phyloP scores from a whole-genome alignment of 176 grass and related monocot genomes.

The sorghum (Sorghum bicolor) region DNA sequence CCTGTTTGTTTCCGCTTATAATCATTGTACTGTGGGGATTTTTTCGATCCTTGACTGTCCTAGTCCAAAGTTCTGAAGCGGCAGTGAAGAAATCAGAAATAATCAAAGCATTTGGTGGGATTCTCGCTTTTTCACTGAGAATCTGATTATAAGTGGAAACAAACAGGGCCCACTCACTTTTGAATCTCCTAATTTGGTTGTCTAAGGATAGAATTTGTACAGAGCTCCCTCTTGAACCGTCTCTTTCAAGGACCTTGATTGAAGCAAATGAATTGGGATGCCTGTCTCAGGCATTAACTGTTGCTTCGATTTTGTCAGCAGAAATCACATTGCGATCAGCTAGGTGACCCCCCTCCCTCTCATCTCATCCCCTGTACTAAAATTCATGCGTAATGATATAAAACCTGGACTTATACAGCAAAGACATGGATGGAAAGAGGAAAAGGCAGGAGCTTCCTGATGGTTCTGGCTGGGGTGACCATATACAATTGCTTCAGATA shows the following conservation, averaged over 20 bases:
- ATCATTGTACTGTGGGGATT: not conserved
- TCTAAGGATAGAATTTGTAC: slow-evolving; percentile 25
- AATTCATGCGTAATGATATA: slow-evolving; percentile 2
- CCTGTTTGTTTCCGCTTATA: not conserved
- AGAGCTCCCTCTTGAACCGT: slow-evolving; percentile 95
- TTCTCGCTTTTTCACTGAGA: not conserved
- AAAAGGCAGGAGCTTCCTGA: slow-evolving; percentile 75
- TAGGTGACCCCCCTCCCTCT: slow-evolving; percentile 36
- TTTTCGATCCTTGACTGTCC: not conserved
- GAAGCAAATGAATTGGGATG: slow-evolving; percentile 87
- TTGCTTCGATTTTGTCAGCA: slow-evolving; percentile 81
- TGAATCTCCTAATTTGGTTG: slow-evolving; percentile 19
- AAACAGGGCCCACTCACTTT: not conserved
- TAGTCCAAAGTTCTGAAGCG: not conserved
- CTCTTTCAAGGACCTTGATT: slow-evolving; percentile 90
- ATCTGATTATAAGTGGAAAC: not conserved
- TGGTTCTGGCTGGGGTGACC: slow-evolving; percentile 95
- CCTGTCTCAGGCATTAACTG: slow-evolving; percentile 88
- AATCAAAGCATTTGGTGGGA: not conserved
- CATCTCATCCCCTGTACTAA: not conserved
- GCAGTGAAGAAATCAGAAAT: not conserved
- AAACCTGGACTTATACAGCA: slow-evolving; percentile 45
- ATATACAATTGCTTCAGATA: slow-evolving; percentile 96
- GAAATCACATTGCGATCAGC: slow-evolving; percentile 72
- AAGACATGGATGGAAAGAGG: slow-evolving; percentile 70